Conservation (phyloP, 345 rosid genomes). For the Gossypium rotundifolium region DNA sequence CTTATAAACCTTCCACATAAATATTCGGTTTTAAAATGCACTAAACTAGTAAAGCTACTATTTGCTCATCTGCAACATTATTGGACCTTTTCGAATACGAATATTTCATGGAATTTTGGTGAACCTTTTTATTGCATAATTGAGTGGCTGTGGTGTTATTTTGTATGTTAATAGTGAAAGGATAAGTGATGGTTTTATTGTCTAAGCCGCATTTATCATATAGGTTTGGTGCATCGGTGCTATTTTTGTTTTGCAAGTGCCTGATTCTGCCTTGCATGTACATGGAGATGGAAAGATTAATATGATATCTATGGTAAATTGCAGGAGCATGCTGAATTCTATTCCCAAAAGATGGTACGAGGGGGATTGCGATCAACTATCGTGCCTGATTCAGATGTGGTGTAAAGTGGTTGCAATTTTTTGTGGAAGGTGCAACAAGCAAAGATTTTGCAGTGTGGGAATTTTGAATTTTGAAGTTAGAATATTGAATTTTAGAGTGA, state of each 20-base stretch:
- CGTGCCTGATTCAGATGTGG: conserved; percentile 20
- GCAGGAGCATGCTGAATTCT: conserved; percentile 32
- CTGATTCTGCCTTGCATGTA: neutral
- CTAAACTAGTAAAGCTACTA: neutral
- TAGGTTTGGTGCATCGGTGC: no score
- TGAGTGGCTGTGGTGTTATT: neutral
- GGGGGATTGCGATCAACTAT: conserved; percentile 27
- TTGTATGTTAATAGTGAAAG: neutral
- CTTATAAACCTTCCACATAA: neutral
- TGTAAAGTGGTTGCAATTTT: neutral
- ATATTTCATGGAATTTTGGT: neutral
- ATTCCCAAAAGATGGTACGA: conserved; percentile 29
- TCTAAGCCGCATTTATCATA: no score
- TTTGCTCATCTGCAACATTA: neutral
- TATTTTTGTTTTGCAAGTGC: neutral
- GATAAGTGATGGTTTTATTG: no score
- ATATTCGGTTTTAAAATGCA: neutral
- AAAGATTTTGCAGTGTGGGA: neutral
- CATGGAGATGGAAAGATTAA: neutral
- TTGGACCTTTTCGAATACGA: neutral
- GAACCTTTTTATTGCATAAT: neutral
- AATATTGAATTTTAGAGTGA: neutral
- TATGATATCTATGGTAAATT: neutral
- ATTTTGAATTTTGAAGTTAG: neutral
- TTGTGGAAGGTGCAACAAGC: neutral